Percentiles rank a stretch among this genome's conserved stretches.
phyloP scores from a whole-genome alignment of 2,329 filamentous ascomycete species.

The Fusarium camptoceras region DNA sequence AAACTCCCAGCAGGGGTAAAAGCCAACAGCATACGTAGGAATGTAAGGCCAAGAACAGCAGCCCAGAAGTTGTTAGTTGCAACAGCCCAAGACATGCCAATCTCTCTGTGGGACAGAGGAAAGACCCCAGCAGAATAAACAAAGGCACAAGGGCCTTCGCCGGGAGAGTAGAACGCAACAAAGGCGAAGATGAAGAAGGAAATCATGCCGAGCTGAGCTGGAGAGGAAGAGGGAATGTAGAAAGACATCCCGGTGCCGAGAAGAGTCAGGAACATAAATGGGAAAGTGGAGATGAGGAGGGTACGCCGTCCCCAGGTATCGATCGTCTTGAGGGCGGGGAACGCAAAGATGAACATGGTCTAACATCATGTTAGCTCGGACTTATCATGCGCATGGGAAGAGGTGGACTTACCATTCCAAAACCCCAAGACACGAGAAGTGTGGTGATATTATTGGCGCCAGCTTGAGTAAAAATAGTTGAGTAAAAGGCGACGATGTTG shows the following conservation, averaged over 20 bases:
- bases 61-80: constrained; percentile 67
- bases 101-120: constrained; percentile 68
- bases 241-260: constrained; percentile 46
- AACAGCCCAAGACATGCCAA: constrained; percentile 71
- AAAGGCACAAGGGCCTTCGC: constrained; percentile 68
- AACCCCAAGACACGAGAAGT: constrained; percentile 58
- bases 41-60: constrained; percentile 59
- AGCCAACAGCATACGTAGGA: constrained; percentile 58
- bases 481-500: constrained; percentile 64
- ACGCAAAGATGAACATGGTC: constrained; percentile 70
- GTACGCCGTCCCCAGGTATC: constrained; percentile 72
- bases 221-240: background rate
- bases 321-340: constrained; percentile 72
- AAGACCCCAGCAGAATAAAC: constrained; percentile 71
- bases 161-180: constrained; percentile 70
- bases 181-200: constrained; percentile 73
- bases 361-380: background rate
- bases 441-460: constrained; percentile 55
- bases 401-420: constrained; percentile 56
- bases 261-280: constrained; percentile 71
- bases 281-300: constrained; percentile 72
- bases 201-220: constrained; percentile 57
- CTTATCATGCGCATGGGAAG: background rate
- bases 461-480: constrained; percentile 59
- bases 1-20: constrained; percentile 51